Evolutionary conservation across 805 yeast genomes (phyloP), one percentile per base, ranked within the genome.

Genomic region (Myxozyma lipomycoides): DNA sequence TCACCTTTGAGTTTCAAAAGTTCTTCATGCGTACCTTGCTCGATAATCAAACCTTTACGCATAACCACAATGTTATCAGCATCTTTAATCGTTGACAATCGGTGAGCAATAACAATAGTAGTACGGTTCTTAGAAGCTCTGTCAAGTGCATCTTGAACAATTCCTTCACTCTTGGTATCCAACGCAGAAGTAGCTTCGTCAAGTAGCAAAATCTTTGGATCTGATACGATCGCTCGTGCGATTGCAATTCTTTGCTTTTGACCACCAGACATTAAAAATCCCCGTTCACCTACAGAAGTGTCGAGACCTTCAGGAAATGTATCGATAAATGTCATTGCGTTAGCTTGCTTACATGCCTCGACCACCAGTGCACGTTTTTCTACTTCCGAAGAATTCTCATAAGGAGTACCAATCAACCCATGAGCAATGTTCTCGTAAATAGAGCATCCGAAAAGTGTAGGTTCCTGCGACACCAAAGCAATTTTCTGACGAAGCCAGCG

Each of bases 381-480:
- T 56, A 71, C 68, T 26, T 71, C 64, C 45, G 68, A 35, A 48
- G 71, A 70, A 56, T 65, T 41, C 40, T 61, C 65, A 32, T 46
- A 48, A 19, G 28, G 42, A 1, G 61, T 51, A 12, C 64, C 66
- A 49, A 68, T 50, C 43, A 87, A 69, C 21, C 95, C 96, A 68
- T 84, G 86, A 51, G 86, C 73, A 34, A 87, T 78, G 61, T 87
- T 87, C 62, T 87, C 95, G 63, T 80, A 67, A 36, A 87, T 84
- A 0, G 91, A 75, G 50, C 86, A 91, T 63, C 87, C 86, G 71
- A 86, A 87, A 42, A 87, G 70, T 10, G 54, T 60, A 17, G 63
- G 62, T 48, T 81, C 84, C 62, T 81, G 86, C 56, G 76, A 81
- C 6, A 81, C 86, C 42, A 79, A 72, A 4, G 85, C 83, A 17